A percentile compares a stretch with the other conserved stretches of the same genome.
Conservation (phyloP, 2,329 filamentous ascomycete species). For the Zopfia rhizophila region DNA sequence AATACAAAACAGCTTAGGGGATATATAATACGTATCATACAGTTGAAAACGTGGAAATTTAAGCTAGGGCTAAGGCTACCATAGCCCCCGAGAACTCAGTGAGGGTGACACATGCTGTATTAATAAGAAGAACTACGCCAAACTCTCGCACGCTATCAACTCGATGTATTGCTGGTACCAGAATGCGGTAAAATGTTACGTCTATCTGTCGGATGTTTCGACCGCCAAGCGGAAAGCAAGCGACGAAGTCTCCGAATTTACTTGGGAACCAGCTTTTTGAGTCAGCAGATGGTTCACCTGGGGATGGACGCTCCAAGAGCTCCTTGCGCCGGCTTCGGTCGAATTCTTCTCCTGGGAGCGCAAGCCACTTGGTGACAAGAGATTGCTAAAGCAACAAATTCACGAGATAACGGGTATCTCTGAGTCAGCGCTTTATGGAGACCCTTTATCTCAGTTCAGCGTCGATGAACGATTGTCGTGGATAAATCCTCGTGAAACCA, state of each 20-base stretch:
- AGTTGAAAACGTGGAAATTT: no score
- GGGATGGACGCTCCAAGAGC: not conserved
- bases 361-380: slow-evolving; percentile 7
- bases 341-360: no score
- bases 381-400: slow-evolving; percentile 4
- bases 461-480: no score
- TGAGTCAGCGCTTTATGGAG: slow-evolving; percentile 2
- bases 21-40: no score
- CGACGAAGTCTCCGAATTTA: not conserved
- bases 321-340: no score
- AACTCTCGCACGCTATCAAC: no score
- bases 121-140: slow-evolving; percentile 5
- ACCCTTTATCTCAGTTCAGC: slow-evolving; percentile 4
- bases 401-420: slow-evolving; percentile 8
- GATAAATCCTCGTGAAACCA: no score
- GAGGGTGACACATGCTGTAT: slow-evolving; percentile 24
- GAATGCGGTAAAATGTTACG: slow-evolving; percentile 8
- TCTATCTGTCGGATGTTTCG: slow-evolving; percentile 3
- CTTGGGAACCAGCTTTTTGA: slow-evolving; percentile 1
- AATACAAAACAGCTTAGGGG: no score
- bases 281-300: not conserved
- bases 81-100: no score
- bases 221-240: slow-evolving; percentile 6
- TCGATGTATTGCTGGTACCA: no score
- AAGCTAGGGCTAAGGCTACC: no score